These are phyloP conservation scores for Suzukiozyma palmioleophila DNA, from an alignment of 1,139 yeast genomes.

Conservation along the genomic window DNA sequence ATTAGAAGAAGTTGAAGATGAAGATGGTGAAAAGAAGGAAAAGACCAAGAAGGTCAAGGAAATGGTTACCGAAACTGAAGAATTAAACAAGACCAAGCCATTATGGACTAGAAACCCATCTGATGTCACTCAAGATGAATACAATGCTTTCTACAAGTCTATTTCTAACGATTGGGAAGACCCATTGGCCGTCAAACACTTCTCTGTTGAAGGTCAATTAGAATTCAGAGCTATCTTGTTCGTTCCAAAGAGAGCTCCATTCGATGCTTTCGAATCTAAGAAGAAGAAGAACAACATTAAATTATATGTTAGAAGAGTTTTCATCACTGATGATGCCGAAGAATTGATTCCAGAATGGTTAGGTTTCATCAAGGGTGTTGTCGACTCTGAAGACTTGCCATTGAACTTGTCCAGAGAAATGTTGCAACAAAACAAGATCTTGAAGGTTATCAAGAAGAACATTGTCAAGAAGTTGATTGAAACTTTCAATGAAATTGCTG, in stretches of 20 bases:
- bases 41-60: slow-evolving; percentile 79
- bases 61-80: slow-evolving; percentile 86
- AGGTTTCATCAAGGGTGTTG: slow-evolving; percentile 97
- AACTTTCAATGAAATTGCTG: slow-evolving; percentile 98
- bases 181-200: slow-evolving; percentile 99
- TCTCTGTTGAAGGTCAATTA: slow-evolving; percentile 99
- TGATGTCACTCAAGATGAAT: slow-evolving; percentile 97
- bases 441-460: slow-evolving; percentile 99
- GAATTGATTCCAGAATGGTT: slow-evolving; percentile 99
- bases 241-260: slow-evolving; percentile 99
- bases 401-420: slow-evolving; percentile 99
- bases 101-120: slow-evolving; percentile 99
- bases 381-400: slow-evolving; percentile 99
- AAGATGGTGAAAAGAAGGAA: slow-evolving; percentile 62
- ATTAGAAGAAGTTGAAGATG: slow-evolving; percentile 71
- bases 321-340: slow-evolving; percentile 99
- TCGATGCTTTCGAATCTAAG: slow-evolving; percentile 94
- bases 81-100: slow-evolving; percentile 98
- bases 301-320: slow-evolving; percentile 98
- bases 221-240: slow-evolving; percentile 98
- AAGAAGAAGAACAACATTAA: slow-evolving; percentile 99
- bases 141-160: slow-evolving; percentile 98
- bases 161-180: slow-evolving; percentile 99
- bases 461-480: slow-evolving; percentile 97
- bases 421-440: slow-evolving; percentile 99